Conservation (phyloP, 306 rosid species). For the Castanospermum australe region DNA sequence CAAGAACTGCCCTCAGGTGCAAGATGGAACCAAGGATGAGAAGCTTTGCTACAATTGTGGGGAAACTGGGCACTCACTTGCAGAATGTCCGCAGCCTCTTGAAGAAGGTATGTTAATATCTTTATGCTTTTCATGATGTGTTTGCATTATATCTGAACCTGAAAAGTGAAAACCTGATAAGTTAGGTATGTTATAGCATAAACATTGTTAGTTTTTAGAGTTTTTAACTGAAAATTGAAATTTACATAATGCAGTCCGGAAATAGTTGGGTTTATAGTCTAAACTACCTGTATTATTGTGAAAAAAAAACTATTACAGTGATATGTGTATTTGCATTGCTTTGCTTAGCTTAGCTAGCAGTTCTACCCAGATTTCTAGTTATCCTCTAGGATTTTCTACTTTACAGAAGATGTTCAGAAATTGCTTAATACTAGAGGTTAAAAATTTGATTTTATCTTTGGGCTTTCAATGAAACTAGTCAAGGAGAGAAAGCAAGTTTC, state of each 20-base stretch:
- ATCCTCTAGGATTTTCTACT: neutral
- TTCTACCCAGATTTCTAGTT: neutral
- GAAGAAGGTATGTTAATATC: slow-evolving; percentile 53
- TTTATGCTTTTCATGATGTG: neutral
- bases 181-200: neutral
- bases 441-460: neutral
- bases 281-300: neutral
- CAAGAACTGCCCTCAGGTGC: slow-evolving; percentile 71
- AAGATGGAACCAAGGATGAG: slow-evolving; percentile 36
- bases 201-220: neutral
- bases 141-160: neutral
- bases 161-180: neutral
- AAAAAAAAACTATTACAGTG: neutral
- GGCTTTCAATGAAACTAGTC: neutral
- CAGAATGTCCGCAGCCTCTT: slow-evolving; percentile 61
- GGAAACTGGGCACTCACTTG: slow-evolving; percentile 72
- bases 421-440: neutral
- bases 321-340: neutral
- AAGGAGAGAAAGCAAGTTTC: neutral
- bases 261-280: neutral
- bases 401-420: neutral
- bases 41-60: slow-evolving; percentile 91
- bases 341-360: neutral
- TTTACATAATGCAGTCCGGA: neutral
- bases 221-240: slow-evolving; percentile 4